A percentile compares a stretch with the other conserved stretches of the same genome.
phyloP scores from a whole-genome alignment of 2,329 filamentous ascomycete species.

The Xylaria multiplex region DNA sequence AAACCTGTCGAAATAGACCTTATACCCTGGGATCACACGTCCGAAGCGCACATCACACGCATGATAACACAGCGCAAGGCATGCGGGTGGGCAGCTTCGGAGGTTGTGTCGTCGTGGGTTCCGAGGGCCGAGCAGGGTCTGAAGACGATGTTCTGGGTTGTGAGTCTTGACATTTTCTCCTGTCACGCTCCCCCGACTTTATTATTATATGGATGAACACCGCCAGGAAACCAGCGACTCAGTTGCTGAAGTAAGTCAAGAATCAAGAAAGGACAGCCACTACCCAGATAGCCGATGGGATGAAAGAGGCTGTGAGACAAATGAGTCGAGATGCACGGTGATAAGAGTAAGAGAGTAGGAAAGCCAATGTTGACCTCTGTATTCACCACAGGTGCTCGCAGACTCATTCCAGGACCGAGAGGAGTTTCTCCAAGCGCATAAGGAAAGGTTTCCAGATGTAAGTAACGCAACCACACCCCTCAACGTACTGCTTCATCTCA shows the following conservation, averaged over 20 bases:
- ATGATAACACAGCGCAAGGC: conserved; percentile 14
- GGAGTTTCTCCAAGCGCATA: conserved; percentile 18
- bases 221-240: background rate
- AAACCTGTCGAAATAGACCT: conserved; percentile 9
- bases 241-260: background rate
- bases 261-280: no score
- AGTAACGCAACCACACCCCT: background rate
- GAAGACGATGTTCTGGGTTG: conserved; percentile 20
- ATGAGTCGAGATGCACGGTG: no score
- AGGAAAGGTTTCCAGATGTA: conserved; percentile 12
- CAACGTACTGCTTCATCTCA: no score
- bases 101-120: conserved; percentile 12
- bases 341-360: no score
- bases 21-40: conserved; percentile 26
- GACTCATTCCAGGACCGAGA: conserved; percentile 10
- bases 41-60: conserved; percentile 18
- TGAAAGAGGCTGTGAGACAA: no score
- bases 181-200: background rate
- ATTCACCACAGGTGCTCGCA: conserved; percentile 13
- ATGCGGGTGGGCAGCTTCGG: conserved; percentile 13
- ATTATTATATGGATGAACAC: background rate
- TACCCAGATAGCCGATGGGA: no score
- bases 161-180: conserved; percentile 9
- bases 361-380: no score
- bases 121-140: background rate